Evolutionary conservation across 2,329 filamentous ascomycete species (phyloP), one percentile per base, ranked within the genome.

Genomic region (Colletotrichum tropicale): DNA sequence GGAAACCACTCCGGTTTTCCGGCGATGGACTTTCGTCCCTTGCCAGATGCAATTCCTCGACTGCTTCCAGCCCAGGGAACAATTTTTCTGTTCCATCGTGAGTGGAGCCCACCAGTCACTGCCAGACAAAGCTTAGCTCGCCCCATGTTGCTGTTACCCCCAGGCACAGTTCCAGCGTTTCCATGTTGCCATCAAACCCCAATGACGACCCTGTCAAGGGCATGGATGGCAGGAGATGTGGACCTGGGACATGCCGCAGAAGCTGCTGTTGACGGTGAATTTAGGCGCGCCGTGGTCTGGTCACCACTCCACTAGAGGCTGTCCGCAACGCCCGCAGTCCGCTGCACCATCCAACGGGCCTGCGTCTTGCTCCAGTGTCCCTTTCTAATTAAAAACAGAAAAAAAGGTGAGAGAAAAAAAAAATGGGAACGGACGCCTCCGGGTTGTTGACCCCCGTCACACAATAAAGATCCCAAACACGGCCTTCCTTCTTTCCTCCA

Each of bases 61-160:
- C 60, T 64, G 28, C 32, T 34, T 64, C 61, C 30, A 56, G 48
- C 48, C 5, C 24, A n/a, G 48, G 28, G 43, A 52, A 65, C 26
- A 38, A 18, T 66, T 74, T 48, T 71, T 52, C 56, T 48, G 56
- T 68, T 69, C 70, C 56, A 64, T 68, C 43, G 18, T 13, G 10
- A 58, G 73, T 68, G 73, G 70, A 26, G 18, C 43, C 43, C 58
- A 36, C 15, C 21, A 60, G 15, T 36, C n/a, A 24, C 61, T 67
- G 61, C 61, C 69, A 73, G 64, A 64, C 32, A 52, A 68, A 73
- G 73, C 73, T 75, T 73, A 73, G 73, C 70, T 64, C 24, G 58
- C 43, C 43, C 43, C 43, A 52, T 13, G n/a, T 13, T 48, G 43
- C 43, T 21, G 65, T 62, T n/a, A 26, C 26, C 30, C 38, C 65